Evolutionary conservation across 208 protist species (phyloP).

Genomic region (Herpetomonas muscarum): DNA sequence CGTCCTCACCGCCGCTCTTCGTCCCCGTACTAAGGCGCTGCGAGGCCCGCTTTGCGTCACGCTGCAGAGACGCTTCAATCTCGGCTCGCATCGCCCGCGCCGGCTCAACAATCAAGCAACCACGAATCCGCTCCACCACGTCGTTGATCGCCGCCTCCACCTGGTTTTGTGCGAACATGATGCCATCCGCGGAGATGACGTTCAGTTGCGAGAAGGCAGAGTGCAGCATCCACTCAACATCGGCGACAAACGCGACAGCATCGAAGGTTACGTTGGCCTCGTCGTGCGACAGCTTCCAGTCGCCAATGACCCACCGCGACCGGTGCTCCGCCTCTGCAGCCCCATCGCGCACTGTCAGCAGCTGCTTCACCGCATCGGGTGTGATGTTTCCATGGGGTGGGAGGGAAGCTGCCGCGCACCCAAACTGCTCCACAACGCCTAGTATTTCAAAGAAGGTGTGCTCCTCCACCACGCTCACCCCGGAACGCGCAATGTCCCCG

Average conservation of each 20-base stretch:
- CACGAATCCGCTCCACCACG: slow-evolving; percentile 60
- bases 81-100: too few species aligned
- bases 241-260: slow-evolving; percentile 27
- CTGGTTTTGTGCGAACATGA: slow-evolving; percentile 27
- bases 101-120: too few species aligned
- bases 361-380: slow-evolving; percentile 55
- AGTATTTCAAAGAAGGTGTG: slow-evolving; percentile 62
- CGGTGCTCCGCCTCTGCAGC: slow-evolving; percentile 44
- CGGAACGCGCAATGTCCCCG: slow-evolving; percentile 75
- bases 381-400: slow-evolving; percentile 76
- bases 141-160: slow-evolving; percentile 65
- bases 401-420: slow-evolving; percentile 30
- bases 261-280: slow-evolving; percentile 15
- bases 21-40: too few species aligned
- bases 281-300: slow-evolving; percentile 60
- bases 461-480: slow-evolving; percentile 72
- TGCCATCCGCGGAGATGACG: slow-evolving; percentile 43
- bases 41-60: too few species aligned
- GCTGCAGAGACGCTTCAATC: too few species aligned
- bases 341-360: slow-evolving; percentile 60
- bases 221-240: slow-evolving; percentile 79
- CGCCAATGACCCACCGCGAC: slow-evolving; percentile 79
- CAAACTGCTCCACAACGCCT: slow-evolving; percentile 56
- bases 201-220: slow-evolving; percentile 72
- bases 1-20: neutral